Base-by-base conservation (phyloP, 2,329 filamentous ascomycete genomes). In the Chaetomium olivaceum region DNA sequence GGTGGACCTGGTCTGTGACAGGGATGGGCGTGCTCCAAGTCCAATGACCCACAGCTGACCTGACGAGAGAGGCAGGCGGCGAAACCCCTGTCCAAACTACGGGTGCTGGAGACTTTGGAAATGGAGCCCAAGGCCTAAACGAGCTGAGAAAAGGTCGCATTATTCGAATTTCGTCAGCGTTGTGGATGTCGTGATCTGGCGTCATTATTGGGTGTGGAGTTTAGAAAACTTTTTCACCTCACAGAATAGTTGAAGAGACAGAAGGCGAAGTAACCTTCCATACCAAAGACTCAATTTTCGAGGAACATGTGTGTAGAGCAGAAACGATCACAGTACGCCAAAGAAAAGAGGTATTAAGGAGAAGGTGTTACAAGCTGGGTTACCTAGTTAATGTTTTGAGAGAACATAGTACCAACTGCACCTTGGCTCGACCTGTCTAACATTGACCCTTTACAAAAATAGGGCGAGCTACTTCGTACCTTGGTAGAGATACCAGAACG, bases 101-200 rank as follows among this genome's bases (percentile, higher is more conserved):
- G 57, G 57, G 33, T 62, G 27, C 36, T 36, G 6, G 3, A 21
- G 46, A 11, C 46, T 50, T 50, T 50, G 39, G 7, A 48, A 48
- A 48, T 48, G 46, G 46, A 48, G 46, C 46, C 46, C 16, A 43
- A 19, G 39, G 39, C 39, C 39, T 4, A 43, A 39, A 46, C 48
- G 23, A 21, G 52, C 58, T 58, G 61, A 60, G 61, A 51, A 62
- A 23, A 57, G 23, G 62, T 50, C 59, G 61, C 39, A 16, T 12
- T 48, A 7, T 23, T 21, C 46, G 46, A 48, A 23, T 33, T 52
- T 36, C 48, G 36, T 8, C 16, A n/a, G n/a, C n/a, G 21, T 1
- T 48, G 46, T 21, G 46, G 39, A 65, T 67, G 63, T 67, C 66
- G 66, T 65, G 63, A 65, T 63, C 50, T 67, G 62, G 60, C 66